A percentile compares a stretch with the other conserved stretches of the same genome.
phyloP scores from a whole-genome alignment of 306 rosid genomes.

The Vigna trinervia region DNA sequence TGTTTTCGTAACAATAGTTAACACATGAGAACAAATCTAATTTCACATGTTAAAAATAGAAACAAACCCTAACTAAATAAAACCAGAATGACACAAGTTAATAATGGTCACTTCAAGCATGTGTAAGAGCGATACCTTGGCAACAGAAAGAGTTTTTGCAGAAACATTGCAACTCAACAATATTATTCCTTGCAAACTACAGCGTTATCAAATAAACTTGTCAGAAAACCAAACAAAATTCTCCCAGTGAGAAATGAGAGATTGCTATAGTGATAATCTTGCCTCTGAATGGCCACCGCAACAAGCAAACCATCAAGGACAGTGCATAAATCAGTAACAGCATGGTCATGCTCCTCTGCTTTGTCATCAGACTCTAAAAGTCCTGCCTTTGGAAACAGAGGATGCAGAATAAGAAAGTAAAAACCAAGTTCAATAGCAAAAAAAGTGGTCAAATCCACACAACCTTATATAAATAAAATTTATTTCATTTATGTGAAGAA shows the following conservation, averaged over 20 bases:
- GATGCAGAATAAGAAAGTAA: conserved; percentile 46
- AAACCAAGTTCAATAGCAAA: conserved; percentile 25
- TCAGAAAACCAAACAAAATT: conserved; percentile 24
- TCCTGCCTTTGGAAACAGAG: conserved; percentile 78
- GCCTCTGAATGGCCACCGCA: conserved; percentile 91
- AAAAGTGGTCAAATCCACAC: not conserved
- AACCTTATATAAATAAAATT: not conserved
- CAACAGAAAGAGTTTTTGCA: conserved; percentile 57
- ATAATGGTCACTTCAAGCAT: conserved; percentile 29
- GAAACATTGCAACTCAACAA: conserved; percentile 69
- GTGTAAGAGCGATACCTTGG: conserved; percentile 62
- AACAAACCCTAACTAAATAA: conserved; percentile 21
- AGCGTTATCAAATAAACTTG: conserved; percentile 37
- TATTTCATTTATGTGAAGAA: conserved; percentile 29
- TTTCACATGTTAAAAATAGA: conserved; percentile 17
- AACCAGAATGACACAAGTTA: conserved; percentile 18
- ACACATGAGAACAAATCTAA: conserved; percentile 8
- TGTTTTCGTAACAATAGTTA: conserved; percentile 5
- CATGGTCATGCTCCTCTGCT: conserved; percentile 62
- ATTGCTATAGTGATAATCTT: conserved; percentile 43
- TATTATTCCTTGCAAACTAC: conserved; percentile 86
- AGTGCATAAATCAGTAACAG: conserved; percentile 75
- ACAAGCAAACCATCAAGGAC: conserved; percentile 65
- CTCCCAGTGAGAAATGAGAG: conserved; percentile 18
- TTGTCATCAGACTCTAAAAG: conserved; percentile 64